Base-by-base conservation (phyloP, 768 basidiomycete species). In the Amylocystis lapponica region DNA sequence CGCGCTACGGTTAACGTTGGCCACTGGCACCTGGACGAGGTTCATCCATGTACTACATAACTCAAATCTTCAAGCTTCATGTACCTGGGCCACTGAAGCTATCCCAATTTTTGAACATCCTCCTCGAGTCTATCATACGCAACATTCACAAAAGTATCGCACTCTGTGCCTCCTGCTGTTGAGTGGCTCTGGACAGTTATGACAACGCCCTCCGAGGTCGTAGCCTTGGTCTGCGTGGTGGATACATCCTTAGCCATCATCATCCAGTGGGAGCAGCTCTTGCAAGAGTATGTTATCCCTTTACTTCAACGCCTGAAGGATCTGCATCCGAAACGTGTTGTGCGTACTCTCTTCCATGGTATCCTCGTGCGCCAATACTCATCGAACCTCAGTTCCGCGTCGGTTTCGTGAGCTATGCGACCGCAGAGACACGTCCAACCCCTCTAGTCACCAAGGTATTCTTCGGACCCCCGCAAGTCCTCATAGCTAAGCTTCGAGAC, bases 321-420 rank as follows among this genome's bases (percentile, higher is more conserved):
- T 32, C 31, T 66, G 0, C 61, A 74, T 51, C 55, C 65, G 1
- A 50, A 29, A 8, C 44, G 27, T 47, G 67, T 65, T 48, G 74
- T 75, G 47, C n/a, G 59, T 50, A 21, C 22, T 35, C 36, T 21
- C 41, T 14, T 23, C 25, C 14, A 14, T 39, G 20, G 12, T 5
- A 46, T 46, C 17, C 27, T 19, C 21, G 26, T 19, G 7, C 23
- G 48, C 27, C 27, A 45, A 67, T 7, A 36, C 23, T 34, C 35
- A 19, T 5, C 35, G 12, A 20, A 17, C 35, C 5, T 9, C 13
- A 72, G 69, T 58, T 66, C 48, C 57, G 70, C 23, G 43, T 81
- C 9, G 83, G 69, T 7, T 69, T 83, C 43, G 69, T 87, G 19
- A 74, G 73, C 6, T 87, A 87, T 65, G 83, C 72, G 5, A 66